A percentile compares a stretch with the other conserved stretches of the same genome.
Conservation (phyloP, 257 asterid genomes). For the Thymus mandschuricus region DNA sequence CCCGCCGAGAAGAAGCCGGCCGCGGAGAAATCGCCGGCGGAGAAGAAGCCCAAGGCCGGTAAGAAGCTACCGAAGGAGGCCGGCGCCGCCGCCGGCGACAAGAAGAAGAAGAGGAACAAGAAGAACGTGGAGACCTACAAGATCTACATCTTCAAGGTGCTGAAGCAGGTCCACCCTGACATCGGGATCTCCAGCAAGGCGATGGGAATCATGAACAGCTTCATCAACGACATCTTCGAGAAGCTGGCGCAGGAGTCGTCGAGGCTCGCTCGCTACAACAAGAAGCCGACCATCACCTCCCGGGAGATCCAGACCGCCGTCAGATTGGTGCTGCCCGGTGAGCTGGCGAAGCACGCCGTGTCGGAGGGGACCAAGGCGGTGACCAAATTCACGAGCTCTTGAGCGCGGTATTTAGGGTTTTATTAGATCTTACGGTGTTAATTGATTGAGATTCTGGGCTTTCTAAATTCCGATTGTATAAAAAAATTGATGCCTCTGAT, state of each 20-base stretch:
- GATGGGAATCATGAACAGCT: conserved; percentile 78
- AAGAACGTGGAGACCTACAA: conserved; percentile 66
- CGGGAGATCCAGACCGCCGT: conserved; percentile 76
- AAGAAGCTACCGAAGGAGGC: conserved; percentile 44
- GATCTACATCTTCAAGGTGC: conserved; percentile 75
- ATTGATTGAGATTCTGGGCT: not conserved
- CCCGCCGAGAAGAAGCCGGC: conserved; percentile 44
- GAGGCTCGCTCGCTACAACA: conserved; percentile 60
- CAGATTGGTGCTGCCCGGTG: conserved; percentile 63
- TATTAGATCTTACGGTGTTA: not conserved
- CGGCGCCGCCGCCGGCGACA: conserved; percentile 46
- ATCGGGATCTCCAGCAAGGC: conserved; percentile 77
- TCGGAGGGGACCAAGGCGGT: conserved; percentile 79
- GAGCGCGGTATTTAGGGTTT: conserved; percentile 11
- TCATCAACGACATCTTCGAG: conserved; percentile 70
- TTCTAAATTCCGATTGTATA: not conserved
- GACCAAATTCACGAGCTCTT: conserved; percentile 67
- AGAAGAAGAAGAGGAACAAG: conserved; percentile 62
- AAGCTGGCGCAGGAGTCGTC: conserved; percentile 63
- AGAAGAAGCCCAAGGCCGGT: conserved; percentile 46
- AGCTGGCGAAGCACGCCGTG: conserved; percentile 66
- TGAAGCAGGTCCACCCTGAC: conserved; percentile 70
- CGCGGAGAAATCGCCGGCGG: conserved; percentile 40
- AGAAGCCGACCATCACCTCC: conserved; percentile 72
- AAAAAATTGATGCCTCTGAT: not conserved